phyloP scores from a whole-genome alignment of 2,329 filamentous ascomycete genomes.

The Paracamarosporium sp. region DNA sequence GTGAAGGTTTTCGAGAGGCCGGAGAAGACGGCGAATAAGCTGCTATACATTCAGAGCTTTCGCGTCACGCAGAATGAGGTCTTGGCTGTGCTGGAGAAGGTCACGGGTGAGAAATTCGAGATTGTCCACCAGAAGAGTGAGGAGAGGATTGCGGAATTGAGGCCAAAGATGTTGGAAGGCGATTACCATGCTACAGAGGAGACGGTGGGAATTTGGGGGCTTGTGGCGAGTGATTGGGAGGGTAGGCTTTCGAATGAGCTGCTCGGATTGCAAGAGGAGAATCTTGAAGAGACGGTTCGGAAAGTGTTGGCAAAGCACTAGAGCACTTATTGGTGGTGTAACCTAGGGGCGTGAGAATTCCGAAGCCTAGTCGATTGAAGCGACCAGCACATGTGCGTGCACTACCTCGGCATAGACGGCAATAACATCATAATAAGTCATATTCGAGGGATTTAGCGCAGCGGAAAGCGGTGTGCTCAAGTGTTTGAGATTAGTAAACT shows the following conservation, averaged over 20 bases:
- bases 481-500: conserved; percentile 15
- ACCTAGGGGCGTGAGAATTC: background rate
- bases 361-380: background rate
- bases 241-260: conserved; percentile 38
- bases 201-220: conserved; percentile 41
- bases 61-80: conserved; percentile 66
- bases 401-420: background rate
- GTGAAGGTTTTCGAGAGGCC: conserved; percentile 55
- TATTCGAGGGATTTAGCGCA: background rate
- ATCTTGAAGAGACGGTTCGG: conserved; percentile 37
- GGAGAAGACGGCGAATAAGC: conserved; percentile 61
- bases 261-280: conserved; percentile 39
- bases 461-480: background rate
- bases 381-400: background rate
- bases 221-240: conserved; percentile 43
- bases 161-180: conserved; percentile 42
- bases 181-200: conserved; percentile 41
- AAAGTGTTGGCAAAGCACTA: conserved; percentile 19
- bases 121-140: conserved; percentile 51
- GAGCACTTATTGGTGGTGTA: background rate
- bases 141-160: conserved; percentile 26
- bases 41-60: conserved; percentile 65
- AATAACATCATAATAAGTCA: background rate
- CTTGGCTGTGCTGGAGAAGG: conserved; percentile 60
- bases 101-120: conserved; percentile 59